Base-by-base conservation (phyloP, 2,329 filamentous ascomycete species). In the Anthostomella pinea region DNA sequence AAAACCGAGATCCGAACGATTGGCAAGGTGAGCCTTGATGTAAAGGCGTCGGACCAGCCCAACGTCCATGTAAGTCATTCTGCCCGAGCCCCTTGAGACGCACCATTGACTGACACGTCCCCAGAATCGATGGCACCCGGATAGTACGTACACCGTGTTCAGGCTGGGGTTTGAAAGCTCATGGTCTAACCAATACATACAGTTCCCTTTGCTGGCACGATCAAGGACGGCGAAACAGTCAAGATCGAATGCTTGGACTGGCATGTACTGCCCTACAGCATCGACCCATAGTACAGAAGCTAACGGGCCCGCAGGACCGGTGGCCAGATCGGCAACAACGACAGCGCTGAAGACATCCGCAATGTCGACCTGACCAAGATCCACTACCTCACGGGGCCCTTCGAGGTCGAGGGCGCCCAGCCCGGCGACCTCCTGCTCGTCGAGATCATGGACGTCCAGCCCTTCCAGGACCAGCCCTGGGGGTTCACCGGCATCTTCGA, bases 161-260 rank as follows among this genome's bases (percentile, higher is more conserved):
- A 20, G 14, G 9, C 21, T 11, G 15, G 13, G 25, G 22, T 33
- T 26, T 8, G 5, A n/a, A n/a, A 11, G 30, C 6, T 18, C 35
- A 13, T 15, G 37, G 11, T 23, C 18, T 35, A 33, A 41, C 33
- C 32, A 26, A 35, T 24, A 26, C 24, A 33, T 23, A 3, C 43
- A 93, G 87, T 95, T 33, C 90, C 90, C 0, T 79, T 75, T 38
- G 75, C 73, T 33, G 85, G 73, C 20, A 79, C 75, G 2, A 88
- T 96, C 54, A 81, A 85, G 52, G 81, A 90, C 55, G 83, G 83
- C 19, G 90, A 95, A 65, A 86, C 86, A 0, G 89, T 95, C 49
- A 95, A 94, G 65, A 95, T 95, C 48, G 87, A 95, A 70, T 95
- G 90, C 55, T 70, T 93, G 6, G 87, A 94, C 66, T 94, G 87